Conservation (phyloP, 148 eudicot species). For the Vaccinium macrocarpon region DNA sequence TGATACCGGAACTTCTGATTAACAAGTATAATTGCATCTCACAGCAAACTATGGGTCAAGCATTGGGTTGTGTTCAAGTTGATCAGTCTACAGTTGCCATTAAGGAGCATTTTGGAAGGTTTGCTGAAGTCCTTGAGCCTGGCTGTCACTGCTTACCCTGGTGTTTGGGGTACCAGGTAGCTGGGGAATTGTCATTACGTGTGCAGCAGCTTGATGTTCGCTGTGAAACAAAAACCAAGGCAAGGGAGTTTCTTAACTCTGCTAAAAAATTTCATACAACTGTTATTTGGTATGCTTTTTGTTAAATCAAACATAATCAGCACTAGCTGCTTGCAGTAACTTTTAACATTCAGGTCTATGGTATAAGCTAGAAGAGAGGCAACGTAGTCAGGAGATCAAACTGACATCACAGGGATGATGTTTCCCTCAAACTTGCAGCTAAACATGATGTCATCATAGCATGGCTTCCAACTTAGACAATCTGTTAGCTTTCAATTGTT, state of each 20-base stretch:
- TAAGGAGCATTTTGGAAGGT: constrained; percentile 43
- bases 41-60: constrained; percentile 39
- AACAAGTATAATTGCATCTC: neutral
- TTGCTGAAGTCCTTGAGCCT: constrained; percentile 35
- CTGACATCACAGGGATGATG: no score
- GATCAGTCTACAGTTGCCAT: constrained; percentile 44
- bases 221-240: constrained; percentile 56
- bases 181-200: constrained; percentile 37
- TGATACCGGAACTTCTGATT: neutral
- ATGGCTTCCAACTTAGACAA: neutral
- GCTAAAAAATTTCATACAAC: no score
- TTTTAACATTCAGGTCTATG: no score
- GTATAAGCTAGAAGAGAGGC: no score
- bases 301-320: no score
- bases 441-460: neutral
- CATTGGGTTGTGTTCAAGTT: constrained; percentile 40
- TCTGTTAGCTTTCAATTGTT: neutral
- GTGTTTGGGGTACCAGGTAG: constrained; percentile 42
- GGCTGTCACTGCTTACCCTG: constrained; percentile 52
- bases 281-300: no score
- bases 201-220: constrained; percentile 52
- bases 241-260: constrained; percentile 13
- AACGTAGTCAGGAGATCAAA: no score
- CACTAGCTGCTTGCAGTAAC: no score
- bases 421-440: no score